Base-by-base conservation (phyloP, 768 basidiomycete genomes). In the Phlegmacium glaucopus region DNA sequence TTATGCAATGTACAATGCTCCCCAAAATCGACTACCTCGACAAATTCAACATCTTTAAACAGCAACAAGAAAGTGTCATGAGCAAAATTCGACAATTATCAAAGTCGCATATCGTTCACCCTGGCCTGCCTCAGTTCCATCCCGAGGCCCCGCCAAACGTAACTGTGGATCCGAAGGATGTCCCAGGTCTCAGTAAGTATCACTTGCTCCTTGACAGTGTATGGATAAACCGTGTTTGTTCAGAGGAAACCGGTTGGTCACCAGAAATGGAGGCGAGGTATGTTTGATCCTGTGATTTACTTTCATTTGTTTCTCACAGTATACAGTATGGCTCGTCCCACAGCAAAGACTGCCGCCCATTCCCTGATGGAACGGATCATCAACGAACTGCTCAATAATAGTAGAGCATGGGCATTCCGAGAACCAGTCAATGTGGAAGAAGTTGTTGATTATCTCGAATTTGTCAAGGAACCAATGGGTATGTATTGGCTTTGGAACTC, bases 1-100 rank as follows among this genome's bases (percentile, higher is more conserved):
- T 98, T 70, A 97, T 99, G 94, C 91, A 94, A 65, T 99, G 96
- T 61, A 87, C 87, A 6, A 87, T 99, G 90, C 67, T 99, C n/a
- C 83, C 79, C 43, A 91, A 90, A 62, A 83, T 98, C 52, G 83
- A 93, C 61, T 99, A 98, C 60, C 75, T 94, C 50, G 76, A 87
- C 55, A 92, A 90, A 50, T 75, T 79, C 26, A 81, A 81, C 45
- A 82, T 88, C 52, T 72, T 97, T 47, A 72, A 80, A 4, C 73
- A 72, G 50, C 96, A 99, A 68, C 87, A 92, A 59, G 92, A 94
- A 57, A 92, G 94, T 5, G 82, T 97, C 45, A 75, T 95, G 60
- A 68, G 77, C 26, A 96, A 94, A 70, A 97, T 99, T 48, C 78
- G 92, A 45, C 78, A 87, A 53, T 80, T 85, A 67, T 93, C 90